These are phyloP conservation scores for Escovopsis sp. DNA, from an alignment of 2,329 filamentous ascomycete genomes.

Conservation along the genomic window DNA sequence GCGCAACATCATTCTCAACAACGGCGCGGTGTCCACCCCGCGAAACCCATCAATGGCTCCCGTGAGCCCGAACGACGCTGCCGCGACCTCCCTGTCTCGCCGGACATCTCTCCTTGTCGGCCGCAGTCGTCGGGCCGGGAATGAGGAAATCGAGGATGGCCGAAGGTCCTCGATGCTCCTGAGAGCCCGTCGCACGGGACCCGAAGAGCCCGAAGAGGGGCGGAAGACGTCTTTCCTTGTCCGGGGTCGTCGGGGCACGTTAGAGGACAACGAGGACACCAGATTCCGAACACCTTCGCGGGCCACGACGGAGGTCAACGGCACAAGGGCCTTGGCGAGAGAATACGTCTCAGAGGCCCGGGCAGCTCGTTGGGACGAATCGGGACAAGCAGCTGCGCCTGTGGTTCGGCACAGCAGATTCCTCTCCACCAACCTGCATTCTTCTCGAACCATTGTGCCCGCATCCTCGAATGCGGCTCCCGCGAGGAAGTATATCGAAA, in stretches of 20 bases:
- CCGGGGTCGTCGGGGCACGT: conserved; percentile 30
- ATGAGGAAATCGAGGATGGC: conserved; percentile 37
- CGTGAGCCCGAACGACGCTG: conserved; percentile 24
- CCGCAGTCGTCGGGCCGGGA: conserved; percentile 31
- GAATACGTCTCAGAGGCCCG: conserved; percentile 19
- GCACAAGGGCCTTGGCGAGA: conserved; percentile 17
- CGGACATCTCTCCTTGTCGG: conserved; percentile 38
- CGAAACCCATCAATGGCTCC: conserved; percentile 26
- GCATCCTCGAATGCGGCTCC: conserved; percentile 23
- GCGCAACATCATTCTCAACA: conserved; percentile 31
- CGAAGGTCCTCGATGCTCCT: conserved; percentile 31
- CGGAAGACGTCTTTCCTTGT: conserved; percentile 28
- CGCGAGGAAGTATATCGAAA: conserved; percentile 35
- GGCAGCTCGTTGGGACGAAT: conserved; percentile 19
- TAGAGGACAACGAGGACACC: conserved; percentile 33
- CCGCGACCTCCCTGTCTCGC: conserved; percentile 14
- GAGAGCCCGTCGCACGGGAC: conserved; percentile 29
- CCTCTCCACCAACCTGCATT: conserved; percentile 30
- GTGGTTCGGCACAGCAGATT: conserved; percentile 37
- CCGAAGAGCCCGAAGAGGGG: conserved; percentile 34
- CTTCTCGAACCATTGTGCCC: conserved; percentile 29
- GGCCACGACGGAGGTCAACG: conserved; percentile 39
- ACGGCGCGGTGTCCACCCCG: conserved; percentile 31
- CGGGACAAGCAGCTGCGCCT: conserved; percentile 26
- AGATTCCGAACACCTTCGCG: conserved; percentile 42